Percentiles rank a stretch among this genome's conserved stretches.
Evolutionary conservation across 306 rosid species (phyloP).

Genomic region (Lablab purpureus): DNA sequence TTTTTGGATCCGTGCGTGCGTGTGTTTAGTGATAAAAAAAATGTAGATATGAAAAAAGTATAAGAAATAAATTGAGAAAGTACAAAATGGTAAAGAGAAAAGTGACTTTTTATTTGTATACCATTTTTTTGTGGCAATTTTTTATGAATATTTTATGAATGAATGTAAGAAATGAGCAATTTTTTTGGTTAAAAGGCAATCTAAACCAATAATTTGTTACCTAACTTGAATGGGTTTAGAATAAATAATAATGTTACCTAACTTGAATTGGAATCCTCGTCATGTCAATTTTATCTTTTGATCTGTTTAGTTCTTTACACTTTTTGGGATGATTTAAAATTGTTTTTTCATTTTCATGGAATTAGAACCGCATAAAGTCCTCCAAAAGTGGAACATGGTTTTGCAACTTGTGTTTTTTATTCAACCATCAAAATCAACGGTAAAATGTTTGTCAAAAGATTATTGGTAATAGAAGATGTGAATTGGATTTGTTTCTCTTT

Average conservation of each 20-base stretch:
- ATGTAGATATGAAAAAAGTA: no score
- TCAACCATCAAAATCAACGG: not conserved
- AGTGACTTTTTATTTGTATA: no score
- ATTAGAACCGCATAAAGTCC: conserved; percentile 2
- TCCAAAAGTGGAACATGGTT: conserved; percentile 5
- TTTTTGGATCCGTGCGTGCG: no score
- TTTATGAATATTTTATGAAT: not conserved
- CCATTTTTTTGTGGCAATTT: not conserved
- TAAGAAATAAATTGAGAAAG: not conserved
- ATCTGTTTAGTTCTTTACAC: not conserved
- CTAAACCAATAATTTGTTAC: no score
- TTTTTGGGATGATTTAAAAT: not conserved
- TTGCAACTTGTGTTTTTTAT: conserved; percentile 11
- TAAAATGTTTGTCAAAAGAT: conserved; percentile 20
- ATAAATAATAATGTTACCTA: not conserved
- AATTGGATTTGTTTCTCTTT: not conserved
- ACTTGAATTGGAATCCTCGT: conserved; percentile 9
- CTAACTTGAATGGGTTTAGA: not conserved
- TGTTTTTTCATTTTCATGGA: conserved; percentile 22
- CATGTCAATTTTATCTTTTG: not conserved
- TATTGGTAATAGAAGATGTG: conserved; percentile 19
- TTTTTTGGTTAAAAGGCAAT: no score
- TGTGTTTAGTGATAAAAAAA: not conserved
- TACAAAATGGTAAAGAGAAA: not conserved
- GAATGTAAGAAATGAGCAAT: not conserved